These are phyloP conservation scores for Suzukiozyma palmioleophila DNA, from an alignment of 1,139 yeast species.

Conservation along the genomic window DNA sequence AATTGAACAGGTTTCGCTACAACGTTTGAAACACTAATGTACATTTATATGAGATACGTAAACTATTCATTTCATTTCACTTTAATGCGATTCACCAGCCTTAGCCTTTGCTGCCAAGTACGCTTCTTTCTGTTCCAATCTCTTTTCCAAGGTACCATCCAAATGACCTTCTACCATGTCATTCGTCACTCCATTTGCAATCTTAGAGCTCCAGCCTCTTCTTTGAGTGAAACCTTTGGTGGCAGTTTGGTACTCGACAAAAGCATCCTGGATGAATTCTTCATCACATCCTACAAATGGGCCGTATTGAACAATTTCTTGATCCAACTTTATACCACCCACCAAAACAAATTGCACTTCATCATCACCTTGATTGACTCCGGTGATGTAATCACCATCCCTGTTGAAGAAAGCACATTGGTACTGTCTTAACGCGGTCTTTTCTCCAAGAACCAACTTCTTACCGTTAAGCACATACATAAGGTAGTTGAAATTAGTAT, in stretches of 20 bases:
- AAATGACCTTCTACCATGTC: slow-evolving; percentile 41
- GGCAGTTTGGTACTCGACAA: slow-evolving; percentile 63
- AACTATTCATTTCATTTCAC: too few relatives aligned
- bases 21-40: too few relatives aligned
- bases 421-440: slow-evolving; percentile 37
- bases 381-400: slow-evolving; percentile 58
- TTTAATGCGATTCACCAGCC: background rate
- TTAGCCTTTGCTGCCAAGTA: slow-evolving; percentile 7
- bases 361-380: slow-evolving; percentile 25
- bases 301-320: slow-evolving; percentile 81
- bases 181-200: slow-evolving; percentile 55
- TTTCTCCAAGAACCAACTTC: slow-evolving; percentile 43
- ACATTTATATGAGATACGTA: too few relatives aligned
- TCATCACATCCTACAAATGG: slow-evolving; percentile 76
- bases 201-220: slow-evolving; percentile 62
- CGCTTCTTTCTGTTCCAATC: slow-evolving; percentile 13
- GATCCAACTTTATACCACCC: slow-evolving; percentile 77
- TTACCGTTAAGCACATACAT: slow-evolving; percentile 66
- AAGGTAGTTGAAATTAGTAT: slow-evolving; percentile 65
- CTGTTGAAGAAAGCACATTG: slow-evolving; percentile 60
- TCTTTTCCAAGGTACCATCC: slow-evolving; percentile 29
- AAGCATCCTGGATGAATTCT: slow-evolving; percentile 62
- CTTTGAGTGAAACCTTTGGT: slow-evolving; percentile 73
- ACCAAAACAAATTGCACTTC: slow-evolving; percentile 58
- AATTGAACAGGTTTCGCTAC: too few relatives aligned